These are phyloP conservation scores for Solanum chiquidenum DNA, from an alignment of 257 asterid genomes.

Conservation along the genomic window DNA sequence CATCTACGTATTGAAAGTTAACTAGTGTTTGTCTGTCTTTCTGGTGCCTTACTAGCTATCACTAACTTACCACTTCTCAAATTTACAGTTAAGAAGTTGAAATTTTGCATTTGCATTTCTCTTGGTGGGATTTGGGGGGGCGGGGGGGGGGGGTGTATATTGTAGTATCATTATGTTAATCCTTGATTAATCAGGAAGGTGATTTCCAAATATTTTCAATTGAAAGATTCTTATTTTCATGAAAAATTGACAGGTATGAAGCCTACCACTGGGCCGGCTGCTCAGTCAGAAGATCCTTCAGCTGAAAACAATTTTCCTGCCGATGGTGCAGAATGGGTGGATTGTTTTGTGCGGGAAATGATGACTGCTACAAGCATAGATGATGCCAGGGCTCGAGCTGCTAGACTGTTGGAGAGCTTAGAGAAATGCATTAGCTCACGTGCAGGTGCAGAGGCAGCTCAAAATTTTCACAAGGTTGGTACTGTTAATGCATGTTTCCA, in stretches of 20 bases:
- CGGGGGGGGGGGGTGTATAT: neutral
- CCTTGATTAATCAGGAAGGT: neutral
- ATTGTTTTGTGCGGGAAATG: conserved; percentile 64
- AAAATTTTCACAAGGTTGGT: conserved; percentile 50
- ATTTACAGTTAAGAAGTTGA: neutral
- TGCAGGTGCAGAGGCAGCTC: conserved; percentile 35
- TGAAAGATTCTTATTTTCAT: neutral
- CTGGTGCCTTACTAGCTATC: neutral
- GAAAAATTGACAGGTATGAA: conserved; percentile 17
- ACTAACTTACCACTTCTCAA: neutral
- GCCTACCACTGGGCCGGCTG: neutral
- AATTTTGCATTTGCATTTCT: neutral
- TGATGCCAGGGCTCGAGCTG: conserved; percentile 66
- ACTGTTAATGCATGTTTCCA: neutral
- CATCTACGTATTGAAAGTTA: neutral
- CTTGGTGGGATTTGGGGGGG: neutral
- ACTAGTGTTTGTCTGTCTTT: neutral
- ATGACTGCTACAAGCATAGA: conserved; percentile 51
- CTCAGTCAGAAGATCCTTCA: conserved; percentile 6
- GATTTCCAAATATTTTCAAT: neutral
- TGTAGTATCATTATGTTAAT: neutral
- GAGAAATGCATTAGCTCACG: conserved; percentile 53
- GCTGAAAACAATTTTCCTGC: conserved; percentile 28
- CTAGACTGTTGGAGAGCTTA: conserved; percentile 45
- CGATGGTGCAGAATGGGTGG: conserved; percentile 73